Conservation (phyloP, 495 filamentous ascomycete species). For the Baudoinia panamericana region DNA sequence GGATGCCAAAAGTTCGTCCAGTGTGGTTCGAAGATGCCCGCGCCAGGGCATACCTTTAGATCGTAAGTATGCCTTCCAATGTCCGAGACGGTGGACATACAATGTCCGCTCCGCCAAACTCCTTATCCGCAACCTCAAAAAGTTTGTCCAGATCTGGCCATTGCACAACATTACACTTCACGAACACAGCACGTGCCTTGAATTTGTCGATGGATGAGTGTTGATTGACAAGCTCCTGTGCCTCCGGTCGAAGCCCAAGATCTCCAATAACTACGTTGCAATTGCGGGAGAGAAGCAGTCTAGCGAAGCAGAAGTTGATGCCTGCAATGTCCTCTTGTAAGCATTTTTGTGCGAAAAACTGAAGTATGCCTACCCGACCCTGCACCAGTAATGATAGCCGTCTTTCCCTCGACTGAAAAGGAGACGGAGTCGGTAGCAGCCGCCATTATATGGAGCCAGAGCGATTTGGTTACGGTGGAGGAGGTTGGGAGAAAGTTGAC, state of each 20-base stretch:
- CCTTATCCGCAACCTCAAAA: conserved; percentile 40
- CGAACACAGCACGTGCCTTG: conserved; percentile 41
- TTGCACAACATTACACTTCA: conserved; percentile 47
- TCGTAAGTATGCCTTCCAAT: neutral
- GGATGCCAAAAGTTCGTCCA: conserved; percentile 58
- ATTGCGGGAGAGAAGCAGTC: conserved; percentile 41
- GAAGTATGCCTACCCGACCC: conserved; percentile 60
- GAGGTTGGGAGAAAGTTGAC: too few species aligned
- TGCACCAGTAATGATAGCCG: conserved; percentile 58
- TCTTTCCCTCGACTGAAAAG: conserved; percentile 44
- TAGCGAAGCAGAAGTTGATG: conserved; percentile 51
- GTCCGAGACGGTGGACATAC: conserved; percentile 24
- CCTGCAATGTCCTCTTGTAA: conserved; percentile 21
- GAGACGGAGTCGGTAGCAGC: conserved; percentile 8
- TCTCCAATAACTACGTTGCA: conserved; percentile 59
- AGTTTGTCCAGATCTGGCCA: conserved; percentile 47
- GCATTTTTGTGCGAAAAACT: conserved; percentile 4
- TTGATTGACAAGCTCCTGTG: conserved; percentile 41
- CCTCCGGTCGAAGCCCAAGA: conserved; percentile 50
- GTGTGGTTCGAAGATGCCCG: conserved; percentile 49
- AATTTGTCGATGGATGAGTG: conserved; percentile 29
- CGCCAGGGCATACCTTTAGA: conserved; percentile 41
- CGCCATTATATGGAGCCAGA: too few species aligned
- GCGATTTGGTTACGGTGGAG: too few species aligned
- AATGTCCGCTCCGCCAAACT: conserved; percentile 49